A percentile compares a stretch with the other conserved stretches of the same genome.
Evolutionary conservation across 345 rosid genomes (phyloP).

Genomic region (Salix koriyanagi): DNA sequence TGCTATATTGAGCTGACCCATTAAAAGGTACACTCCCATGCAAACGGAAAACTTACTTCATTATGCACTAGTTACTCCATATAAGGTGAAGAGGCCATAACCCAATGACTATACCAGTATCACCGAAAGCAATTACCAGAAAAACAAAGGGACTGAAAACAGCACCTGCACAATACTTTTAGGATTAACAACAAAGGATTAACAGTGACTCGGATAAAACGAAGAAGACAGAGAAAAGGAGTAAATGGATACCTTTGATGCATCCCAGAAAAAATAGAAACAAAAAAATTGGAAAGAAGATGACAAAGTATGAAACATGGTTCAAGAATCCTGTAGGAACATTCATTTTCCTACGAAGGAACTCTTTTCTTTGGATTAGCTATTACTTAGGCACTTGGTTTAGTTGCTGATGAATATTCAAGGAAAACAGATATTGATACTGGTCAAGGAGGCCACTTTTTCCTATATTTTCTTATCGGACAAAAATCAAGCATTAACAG

Average conservation of each 20-base stretch:
- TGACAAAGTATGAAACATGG: constrained; percentile 4
- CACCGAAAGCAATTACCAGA: constrained; percentile 19
- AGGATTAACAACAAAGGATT: neutral
- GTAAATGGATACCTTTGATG: constrained; percentile 8
- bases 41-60: constrained; percentile 2
- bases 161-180: constrained; percentile 4
- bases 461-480: no score
- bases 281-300: constrained; percentile 12
- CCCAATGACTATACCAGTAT: constrained; percentile 19
- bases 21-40: neutral
- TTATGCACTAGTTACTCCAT: constrained; percentile 15
- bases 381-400: neutral
- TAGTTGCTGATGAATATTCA: neutral
- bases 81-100: constrained; percentile 21
- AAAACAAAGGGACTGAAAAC: constrained; percentile 18
- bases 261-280: constrained; percentile 9
- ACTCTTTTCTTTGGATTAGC: neutral
- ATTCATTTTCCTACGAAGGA: neutral
- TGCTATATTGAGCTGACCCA: neutral
- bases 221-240: neutral
- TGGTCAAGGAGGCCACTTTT: neutral
- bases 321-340: constrained; percentile 14
- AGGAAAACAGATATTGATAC: neutral
- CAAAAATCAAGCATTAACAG: no score
- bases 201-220: neutral